Evolutionary conservation across 208 protist genomes (phyloP).

Genomic region (Crithidia acanthocephali): DNA sequence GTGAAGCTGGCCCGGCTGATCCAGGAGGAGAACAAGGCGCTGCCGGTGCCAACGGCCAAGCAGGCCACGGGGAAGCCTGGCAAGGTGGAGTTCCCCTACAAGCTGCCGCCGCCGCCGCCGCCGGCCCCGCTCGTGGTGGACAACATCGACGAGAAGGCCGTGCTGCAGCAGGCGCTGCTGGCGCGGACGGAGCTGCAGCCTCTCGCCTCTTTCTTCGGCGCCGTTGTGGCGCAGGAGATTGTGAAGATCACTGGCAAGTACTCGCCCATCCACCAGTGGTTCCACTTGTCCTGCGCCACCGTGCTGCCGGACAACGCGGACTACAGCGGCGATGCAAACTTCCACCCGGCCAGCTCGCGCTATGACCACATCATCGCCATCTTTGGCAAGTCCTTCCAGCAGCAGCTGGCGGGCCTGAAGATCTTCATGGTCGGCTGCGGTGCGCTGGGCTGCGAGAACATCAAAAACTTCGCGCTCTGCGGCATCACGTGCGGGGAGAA

Average conservation of each 20-base stretch:
- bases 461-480: constrained; percentile 99
- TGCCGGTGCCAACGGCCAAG: constrained; percentile 28
- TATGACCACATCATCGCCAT: constrained; percentile 84
- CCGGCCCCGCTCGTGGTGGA: constrained; percentile 69
- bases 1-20: constrained; percentile 59
- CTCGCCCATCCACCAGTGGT: constrained; percentile 95
- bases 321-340: constrained; percentile 53
- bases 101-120: constrained; percentile 56
- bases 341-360: constrained; percentile 48
- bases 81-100: constrained; percentile 74
- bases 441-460: constrained; percentile 99
- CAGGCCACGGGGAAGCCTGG: constrained; percentile 14
- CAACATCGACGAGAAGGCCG: constrained; percentile 51
- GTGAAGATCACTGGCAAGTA: constrained; percentile 98
- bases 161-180: constrained; percentile 60
- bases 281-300: constrained; percentile 94
- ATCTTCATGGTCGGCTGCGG: constrained; percentile 98
- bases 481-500: constrained; percentile 91
- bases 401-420: constrained; percentile 64
- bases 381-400: constrained; percentile 75
- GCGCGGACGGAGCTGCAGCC: constrained; percentile 84
- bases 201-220: constrained; percentile 94
- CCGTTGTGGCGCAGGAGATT: constrained; percentile 97
- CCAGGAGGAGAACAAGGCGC: constrained; percentile 55
- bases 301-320: constrained; percentile 56